These are phyloP conservation scores for Acephala macrosclerotiorum DNA, from an alignment of 2,329 filamentous ascomycete species.

Conservation along the genomic window DNA sequence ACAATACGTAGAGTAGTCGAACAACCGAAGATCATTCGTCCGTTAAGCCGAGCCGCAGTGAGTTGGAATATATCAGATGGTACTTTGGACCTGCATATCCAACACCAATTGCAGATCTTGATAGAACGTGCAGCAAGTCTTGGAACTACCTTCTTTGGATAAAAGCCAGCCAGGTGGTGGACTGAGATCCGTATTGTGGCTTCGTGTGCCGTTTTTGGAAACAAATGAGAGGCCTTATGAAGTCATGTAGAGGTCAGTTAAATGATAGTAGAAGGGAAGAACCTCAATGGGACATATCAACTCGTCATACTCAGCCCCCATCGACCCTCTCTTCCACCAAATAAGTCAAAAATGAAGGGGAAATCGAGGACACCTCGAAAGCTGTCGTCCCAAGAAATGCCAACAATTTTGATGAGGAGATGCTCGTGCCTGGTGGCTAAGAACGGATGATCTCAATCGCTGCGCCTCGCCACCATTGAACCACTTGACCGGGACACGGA, in stretches of 20 bases:
- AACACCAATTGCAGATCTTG: constrained; percentile 16
- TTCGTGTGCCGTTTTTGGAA: constrained; percentile 27
- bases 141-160: background rate
- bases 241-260: background rate
- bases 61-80: constrained; percentile 10
- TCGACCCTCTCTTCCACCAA: no score
- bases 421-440: background rate
- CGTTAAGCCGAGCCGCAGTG: constrained; percentile 17
- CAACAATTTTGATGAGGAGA: background rate
- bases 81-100: constrained; percentile 23
- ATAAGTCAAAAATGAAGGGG: no score
- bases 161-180: background rate
- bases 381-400: background rate
- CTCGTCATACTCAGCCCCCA: no score
- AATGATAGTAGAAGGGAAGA: no score
- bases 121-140: no score
- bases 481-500: background rate
- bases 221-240: background rate
- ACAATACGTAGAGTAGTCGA: no score
- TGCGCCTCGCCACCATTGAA: background rate
- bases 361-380: no score
- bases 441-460: background rate
- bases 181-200: constrained; percentile 27
- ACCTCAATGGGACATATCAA: no score
- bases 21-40: no score